phyloP scores from a whole-genome alignment of 371 early-diverging fungal genomes.

The Saksenaea vasiformis region DNA sequence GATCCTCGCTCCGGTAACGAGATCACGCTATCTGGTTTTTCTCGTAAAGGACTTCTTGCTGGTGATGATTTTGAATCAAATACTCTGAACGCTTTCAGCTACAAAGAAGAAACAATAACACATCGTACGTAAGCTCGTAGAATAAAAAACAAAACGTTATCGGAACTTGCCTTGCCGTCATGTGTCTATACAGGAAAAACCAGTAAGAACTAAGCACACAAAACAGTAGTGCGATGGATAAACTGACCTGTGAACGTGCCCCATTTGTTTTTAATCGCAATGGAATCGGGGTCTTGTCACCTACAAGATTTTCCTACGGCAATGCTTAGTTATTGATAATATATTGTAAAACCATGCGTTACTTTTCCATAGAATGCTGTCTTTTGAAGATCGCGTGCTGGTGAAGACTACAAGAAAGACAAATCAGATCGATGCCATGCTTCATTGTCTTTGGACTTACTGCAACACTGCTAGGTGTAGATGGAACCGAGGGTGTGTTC shows the following conservation, averaged over 20 bases:
- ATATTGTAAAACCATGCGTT: not conserved
- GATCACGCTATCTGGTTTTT: slow-evolving; percentile 1
- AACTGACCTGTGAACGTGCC: not conserved
- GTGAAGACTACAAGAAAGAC: not conserved
- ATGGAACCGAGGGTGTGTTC: not conserved
- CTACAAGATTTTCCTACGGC: not conserved
- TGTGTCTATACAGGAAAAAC: not conserved
- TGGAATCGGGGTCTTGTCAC: not conserved
- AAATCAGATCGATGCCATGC: not conserved
- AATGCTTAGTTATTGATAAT: not conserved
- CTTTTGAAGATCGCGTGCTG: slow-evolving; percentile 3
- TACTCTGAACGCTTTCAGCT: not conserved
- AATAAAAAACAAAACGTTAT: not conserved
- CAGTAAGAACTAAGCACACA: no score
- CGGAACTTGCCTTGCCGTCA: not conserved
- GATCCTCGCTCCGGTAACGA: not conserved
- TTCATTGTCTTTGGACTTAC: not conserved
- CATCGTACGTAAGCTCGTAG: not conserved
- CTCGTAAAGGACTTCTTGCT: not conserved
- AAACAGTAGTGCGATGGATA: no score
- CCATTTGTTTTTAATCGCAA: not conserved
- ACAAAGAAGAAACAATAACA: not conserved
- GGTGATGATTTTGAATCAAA: not conserved
- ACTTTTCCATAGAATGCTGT: not conserved
- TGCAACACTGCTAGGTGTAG: not conserved